Conservation (phyloP, 805 yeast genomes). For the Metschnikowia peoriensis region DNA sequence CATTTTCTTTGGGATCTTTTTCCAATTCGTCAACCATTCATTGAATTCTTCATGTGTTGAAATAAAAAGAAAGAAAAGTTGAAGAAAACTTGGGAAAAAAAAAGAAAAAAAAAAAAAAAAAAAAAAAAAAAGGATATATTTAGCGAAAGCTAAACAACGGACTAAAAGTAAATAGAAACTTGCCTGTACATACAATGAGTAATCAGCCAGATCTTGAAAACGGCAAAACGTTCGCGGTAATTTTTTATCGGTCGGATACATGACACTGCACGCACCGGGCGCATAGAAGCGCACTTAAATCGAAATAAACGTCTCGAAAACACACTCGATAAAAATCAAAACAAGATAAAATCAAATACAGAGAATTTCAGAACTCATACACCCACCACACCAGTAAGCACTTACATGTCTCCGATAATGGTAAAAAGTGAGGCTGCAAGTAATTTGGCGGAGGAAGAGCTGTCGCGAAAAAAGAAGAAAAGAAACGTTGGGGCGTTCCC, state of each 20-base stretch:
- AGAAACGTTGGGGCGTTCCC: constrained; percentile 39
- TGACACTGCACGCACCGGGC: neutral
- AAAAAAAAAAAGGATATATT: neutral
- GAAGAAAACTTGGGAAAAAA: neutral
- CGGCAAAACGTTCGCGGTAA: neutral
- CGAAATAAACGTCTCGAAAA: neutral
- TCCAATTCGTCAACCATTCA: too few relatives aligned
- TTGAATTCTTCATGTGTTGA: too few relatives aligned
- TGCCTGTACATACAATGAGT: neutral
- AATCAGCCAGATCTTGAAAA: neutral
- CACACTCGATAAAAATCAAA: neutral
- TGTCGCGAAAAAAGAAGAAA: constrained; percentile 9
- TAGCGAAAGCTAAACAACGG: neutral
- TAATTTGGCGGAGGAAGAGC: constrained; percentile 1
- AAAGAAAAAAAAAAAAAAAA: neutral
- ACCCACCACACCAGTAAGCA: neutral
- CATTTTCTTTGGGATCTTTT: too few relatives aligned
- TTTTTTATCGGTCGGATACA: too few relatives aligned
- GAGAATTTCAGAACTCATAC: neutral
- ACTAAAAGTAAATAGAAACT: neutral
- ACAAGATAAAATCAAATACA: neutral
- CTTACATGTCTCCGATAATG: neutral
- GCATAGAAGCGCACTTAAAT: neutral
- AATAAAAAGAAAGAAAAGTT: neutral
- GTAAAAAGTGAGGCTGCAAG: neutral